phyloP scores from a whole-genome alignment of 805 yeast species.

The Yamadazyma endophytica region DNA sequence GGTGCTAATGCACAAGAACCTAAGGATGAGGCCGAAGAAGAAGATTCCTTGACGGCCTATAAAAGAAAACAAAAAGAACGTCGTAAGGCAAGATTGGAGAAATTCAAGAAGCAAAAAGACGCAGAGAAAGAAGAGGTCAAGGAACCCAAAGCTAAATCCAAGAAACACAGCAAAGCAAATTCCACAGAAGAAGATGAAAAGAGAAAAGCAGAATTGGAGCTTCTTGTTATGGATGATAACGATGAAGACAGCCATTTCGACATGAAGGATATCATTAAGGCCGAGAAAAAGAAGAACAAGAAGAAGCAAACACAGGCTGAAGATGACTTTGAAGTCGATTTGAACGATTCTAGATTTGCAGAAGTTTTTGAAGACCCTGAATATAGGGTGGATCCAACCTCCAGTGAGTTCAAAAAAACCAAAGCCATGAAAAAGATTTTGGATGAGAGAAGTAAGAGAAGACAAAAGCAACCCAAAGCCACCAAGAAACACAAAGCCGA shows the following conservation, averaged over 20 bases:
- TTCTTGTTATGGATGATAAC: slow-evolving; percentile 53
- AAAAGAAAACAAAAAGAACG: slow-evolving; percentile 91
- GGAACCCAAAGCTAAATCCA: slow-evolving; percentile 40
- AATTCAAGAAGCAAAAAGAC: slow-evolving; percentile 53
- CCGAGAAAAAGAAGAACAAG: slow-evolving; percentile 57
- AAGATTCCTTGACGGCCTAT: slow-evolving; percentile 73
- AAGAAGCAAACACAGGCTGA: slow-evolving; percentile 48
- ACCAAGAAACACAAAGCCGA: slow-evolving; percentile 1
- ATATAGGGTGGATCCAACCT: slow-evolving; percentile 91
- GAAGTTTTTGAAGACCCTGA: slow-evolving; percentile 88
- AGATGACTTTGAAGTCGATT: slow-evolving; percentile 60
- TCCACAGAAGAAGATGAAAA: slow-evolving; percentile 16
- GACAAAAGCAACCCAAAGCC: neutral
- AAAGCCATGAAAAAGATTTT: slow-evolving; percentile 79
- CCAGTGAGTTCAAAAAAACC: slow-evolving; percentile 86
- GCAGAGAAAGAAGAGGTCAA: slow-evolving; percentile 50
- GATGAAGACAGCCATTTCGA: slow-evolving; percentile 61
- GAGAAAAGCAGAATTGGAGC: slow-evolving; percentile 63
- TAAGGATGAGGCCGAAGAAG: slow-evolving; percentile 43
- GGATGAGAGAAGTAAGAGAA: slow-evolving; percentile 59
- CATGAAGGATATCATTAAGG: slow-evolving; percentile 71
- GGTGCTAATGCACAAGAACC: slow-evolving; percentile 22
- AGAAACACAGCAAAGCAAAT: slow-evolving; percentile 19
- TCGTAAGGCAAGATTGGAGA: slow-evolving; percentile 77
- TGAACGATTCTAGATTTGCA: slow-evolving; percentile 79